Evolutionary conservation across 352 stramenopile species (phyloP), one percentile per base, ranked within the genome.

Genomic region (Pythium scleroteichum): DNA sequence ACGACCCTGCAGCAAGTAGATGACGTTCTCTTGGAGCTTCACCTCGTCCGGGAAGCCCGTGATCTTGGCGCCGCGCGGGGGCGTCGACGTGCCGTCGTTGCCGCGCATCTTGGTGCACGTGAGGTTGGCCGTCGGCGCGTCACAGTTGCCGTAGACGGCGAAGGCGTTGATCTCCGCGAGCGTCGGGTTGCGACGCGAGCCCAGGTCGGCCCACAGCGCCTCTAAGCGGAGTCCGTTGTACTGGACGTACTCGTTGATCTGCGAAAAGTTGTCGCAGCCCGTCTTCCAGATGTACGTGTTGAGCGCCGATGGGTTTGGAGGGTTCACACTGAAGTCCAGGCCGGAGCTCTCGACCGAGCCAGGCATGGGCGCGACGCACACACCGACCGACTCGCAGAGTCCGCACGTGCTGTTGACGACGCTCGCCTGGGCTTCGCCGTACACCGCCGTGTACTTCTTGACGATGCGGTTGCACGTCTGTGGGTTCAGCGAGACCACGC

Each of bases 201-300:
- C 78, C 16, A 90, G 69, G 57, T 69, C 72, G 45, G 68, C 76
- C 78, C 77, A 90, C 54, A 79, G 62, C 2, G 82, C 67, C 26
- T 72, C 61, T 10, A 62, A 60, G 9, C 38, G 75, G 48, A 74
- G 68, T 53, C 79, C 79, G 50, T 90, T 51, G 72, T 85, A 92
- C 71, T 78, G 32, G n/a, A 81, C 66, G 65, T 86, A 92, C 63
- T 80, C 71, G 52, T 74, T 74, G 48, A 89, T 87, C 27, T 76
- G 69, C 19, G 44, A 70, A 19, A 61, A 48, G 53, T 92, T 79
- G 57, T 90, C 78, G 42, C 82, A 92, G 63, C 82, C 82, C 45
- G 83, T 90, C 53, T 70, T 73, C 39, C 88, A 76, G 20, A 78
- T 61, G 66, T 82, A 90, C 16, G 49, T 62, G 10, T 42, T 62